Evolutionary conservation across 768 basidiomycete species (phyloP).

Genomic region (Exidia glandulosa): DNA sequence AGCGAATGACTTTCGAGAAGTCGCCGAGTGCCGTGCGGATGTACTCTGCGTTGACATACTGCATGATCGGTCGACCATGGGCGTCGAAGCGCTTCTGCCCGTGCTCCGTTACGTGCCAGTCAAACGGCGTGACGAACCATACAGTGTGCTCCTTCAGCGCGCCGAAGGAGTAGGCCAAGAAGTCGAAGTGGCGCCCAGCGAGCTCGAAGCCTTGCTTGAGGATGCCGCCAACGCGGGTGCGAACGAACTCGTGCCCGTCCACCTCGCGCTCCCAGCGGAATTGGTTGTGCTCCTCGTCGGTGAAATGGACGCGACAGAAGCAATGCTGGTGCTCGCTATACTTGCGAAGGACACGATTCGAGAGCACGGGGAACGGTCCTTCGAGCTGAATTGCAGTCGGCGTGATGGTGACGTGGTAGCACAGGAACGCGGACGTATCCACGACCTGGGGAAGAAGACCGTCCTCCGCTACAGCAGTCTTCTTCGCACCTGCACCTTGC

Average conservation of each 20-base stretch:
- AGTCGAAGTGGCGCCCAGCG: conserved; percentile 64
- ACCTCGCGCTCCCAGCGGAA: conserved; percentile 63
- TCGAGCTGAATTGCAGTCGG: conserved; percentile 66
- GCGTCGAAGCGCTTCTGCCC: conserved; percentile 12
- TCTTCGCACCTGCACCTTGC: too few relatives aligned
- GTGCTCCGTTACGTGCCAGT: conserved; percentile 28
- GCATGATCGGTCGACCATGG: neutral
- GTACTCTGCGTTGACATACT: conserved; percentile 34
- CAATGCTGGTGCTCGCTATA: conserved; percentile 49
- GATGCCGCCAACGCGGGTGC: conserved; percentile 43
- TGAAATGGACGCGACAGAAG: conserved; percentile 77
- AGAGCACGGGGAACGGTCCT: conserved; percentile 65
- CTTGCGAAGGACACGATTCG: conserved; percentile 68
- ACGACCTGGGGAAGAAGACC: neutral
- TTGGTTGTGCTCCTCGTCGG: conserved; percentile 67
- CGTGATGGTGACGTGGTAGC: conserved; percentile 65
- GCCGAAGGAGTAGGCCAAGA: conserved; percentile 73
- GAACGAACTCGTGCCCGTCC: conserved; percentile 45
- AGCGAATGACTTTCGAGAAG: conserved; percentile 41
- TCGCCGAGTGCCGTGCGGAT: conserved; percentile 61
- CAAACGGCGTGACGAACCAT: conserved; percentile 71
- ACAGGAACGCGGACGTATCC: conserved; percentile 31
- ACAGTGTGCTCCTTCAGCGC: conserved; percentile 75
- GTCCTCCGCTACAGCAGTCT: too few relatives aligned
- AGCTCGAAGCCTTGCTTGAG: conserved; percentile 57